Evolutionary conservation across 345 rosid genomes (phyloP).

Genomic region (Durio zibethinus): DNA sequence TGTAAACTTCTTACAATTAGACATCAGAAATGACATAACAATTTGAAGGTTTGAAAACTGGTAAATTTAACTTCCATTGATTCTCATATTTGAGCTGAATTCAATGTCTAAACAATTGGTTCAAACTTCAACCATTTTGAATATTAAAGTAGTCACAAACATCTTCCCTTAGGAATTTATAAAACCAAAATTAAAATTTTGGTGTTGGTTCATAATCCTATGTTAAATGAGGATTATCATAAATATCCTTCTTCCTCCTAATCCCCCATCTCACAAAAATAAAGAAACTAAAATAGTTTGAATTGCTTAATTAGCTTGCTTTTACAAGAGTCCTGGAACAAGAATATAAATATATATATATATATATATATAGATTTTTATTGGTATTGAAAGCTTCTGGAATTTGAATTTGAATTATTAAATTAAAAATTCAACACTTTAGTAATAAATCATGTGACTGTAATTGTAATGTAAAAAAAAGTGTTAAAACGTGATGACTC

Average conservation of each 20-base stretch:
- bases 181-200: conserved; percentile 6
- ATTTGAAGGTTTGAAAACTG: background rate
- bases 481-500: conserved; percentile 38
- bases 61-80: conserved; percentile 24
- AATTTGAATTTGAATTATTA: no score
- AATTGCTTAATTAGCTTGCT: conserved; percentile 1
- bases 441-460: no score
- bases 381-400: no score
- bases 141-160: conserved; percentile 37
- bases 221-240: background rate
- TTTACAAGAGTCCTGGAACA: conserved; percentile 16
- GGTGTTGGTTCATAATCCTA: background rate
- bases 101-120: conserved; percentile 42
- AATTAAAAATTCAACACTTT: no score
- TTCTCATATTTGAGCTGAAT: conserved; percentile 22
- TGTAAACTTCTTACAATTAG: background rate
- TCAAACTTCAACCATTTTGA: conserved; percentile 28
- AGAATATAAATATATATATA: background rate
- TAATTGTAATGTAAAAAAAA: conserved; percentile 25
- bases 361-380: background rate
- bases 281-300: background rate
- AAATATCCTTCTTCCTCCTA: no score
- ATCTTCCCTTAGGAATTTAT: conserved; percentile 21
- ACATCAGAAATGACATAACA: background rate
- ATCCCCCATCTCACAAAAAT: background rate